Evolutionary conservation across 2,329 filamentous ascomycete species (phyloP).

Genomic region (Colletotrichum sp.): DNA sequence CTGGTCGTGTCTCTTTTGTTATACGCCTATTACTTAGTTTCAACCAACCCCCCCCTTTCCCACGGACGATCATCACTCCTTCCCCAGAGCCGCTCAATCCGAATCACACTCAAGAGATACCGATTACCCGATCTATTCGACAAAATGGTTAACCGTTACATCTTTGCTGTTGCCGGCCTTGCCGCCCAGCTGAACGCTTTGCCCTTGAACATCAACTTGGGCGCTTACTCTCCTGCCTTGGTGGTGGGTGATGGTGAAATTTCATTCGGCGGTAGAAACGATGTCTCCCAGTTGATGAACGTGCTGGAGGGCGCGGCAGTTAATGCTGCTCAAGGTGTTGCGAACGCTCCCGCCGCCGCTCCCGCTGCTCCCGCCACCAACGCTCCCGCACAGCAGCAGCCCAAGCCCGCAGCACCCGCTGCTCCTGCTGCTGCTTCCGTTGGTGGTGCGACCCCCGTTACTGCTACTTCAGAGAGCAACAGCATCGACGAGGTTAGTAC

Average conservation of each 20-base stretch:
- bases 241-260: slow-evolving; percentile 49
- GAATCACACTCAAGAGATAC: slow-evolving; percentile 8
- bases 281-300: slow-evolving; percentile 50
- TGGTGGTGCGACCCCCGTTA: slow-evolving; percentile 1
- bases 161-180: slow-evolving; percentile 32
- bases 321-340: slow-evolving; percentile 36
- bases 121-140: background rate
- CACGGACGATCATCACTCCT: background rate
- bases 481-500: slow-evolving; percentile 18
- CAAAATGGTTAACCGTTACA: slow-evolving; percentile 27
- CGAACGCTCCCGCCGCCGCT: slow-evolving; percentile 31
- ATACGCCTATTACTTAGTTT: slow-evolving; percentile 16
- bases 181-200: slow-evolving; percentile 31
- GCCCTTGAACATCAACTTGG: slow-evolving; percentile 39
- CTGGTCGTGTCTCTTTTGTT: slow-evolving; percentile 18
- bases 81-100: background rate
- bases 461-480: background rate
- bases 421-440: slow-evolving; percentile 15
- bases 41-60: background rate
- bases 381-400: slow-evolving; percentile 21
- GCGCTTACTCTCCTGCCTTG: slow-evolving; percentile 38
- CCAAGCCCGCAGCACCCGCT: slow-evolving; percentile 17
- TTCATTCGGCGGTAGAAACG: slow-evolving; percentile 49
- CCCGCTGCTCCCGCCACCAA: slow-evolving; percentile 29
- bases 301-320: slow-evolving; percentile 52